Conservation (phyloP, 2,329 filamentous ascomycete species). For the Karstenula rhodostoma region DNA sequence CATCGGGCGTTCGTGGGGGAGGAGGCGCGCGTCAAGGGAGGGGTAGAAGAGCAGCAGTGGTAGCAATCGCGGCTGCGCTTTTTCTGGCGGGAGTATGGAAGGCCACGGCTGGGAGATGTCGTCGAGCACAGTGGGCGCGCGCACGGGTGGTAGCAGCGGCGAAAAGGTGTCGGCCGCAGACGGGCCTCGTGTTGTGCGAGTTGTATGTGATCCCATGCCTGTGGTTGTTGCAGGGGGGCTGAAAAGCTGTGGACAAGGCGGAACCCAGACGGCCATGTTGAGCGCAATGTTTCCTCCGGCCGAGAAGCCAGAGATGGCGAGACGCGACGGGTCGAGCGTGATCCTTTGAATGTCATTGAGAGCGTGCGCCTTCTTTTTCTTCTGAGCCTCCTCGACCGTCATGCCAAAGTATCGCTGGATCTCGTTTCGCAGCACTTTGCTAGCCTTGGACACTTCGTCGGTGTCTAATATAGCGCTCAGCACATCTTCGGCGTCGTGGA, state of each 20-base stretch:
- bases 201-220: background rate
- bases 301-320: constrained; percentile 56
- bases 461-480: constrained; percentile 53
- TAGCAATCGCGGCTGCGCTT: constrained; percentile 45
- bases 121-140: constrained; percentile 41
- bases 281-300: constrained; percentile 59
- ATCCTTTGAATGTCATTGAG: constrained; percentile 34
- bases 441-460: constrained; percentile 39
- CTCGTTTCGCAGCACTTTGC: constrained; percentile 44
- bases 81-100: constrained; percentile 44
- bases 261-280: constrained; percentile 51
- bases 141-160: constrained; percentile 38
- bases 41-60: constrained; percentile 56
- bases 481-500: constrained; percentile 58
- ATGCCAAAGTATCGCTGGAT: constrained; percentile 45
- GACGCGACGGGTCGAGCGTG: constrained; percentile 49
- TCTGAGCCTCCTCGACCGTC: constrained; percentile 29
- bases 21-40: constrained; percentile 51
- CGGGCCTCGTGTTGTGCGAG: constrained; percentile 9
- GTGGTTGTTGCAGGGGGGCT: constrained; percentile 19
- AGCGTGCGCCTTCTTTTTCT: constrained; percentile 24
- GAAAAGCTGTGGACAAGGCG: constrained; percentile 36
- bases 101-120: constrained; percentile 47
- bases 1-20: constrained; percentile 51
- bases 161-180: constrained; percentile 32